Evolutionary conservation across 805 yeast species (phyloP), one percentile per base, ranked within the genome.

Genomic region (Kregervanrija delftensis): DNA sequence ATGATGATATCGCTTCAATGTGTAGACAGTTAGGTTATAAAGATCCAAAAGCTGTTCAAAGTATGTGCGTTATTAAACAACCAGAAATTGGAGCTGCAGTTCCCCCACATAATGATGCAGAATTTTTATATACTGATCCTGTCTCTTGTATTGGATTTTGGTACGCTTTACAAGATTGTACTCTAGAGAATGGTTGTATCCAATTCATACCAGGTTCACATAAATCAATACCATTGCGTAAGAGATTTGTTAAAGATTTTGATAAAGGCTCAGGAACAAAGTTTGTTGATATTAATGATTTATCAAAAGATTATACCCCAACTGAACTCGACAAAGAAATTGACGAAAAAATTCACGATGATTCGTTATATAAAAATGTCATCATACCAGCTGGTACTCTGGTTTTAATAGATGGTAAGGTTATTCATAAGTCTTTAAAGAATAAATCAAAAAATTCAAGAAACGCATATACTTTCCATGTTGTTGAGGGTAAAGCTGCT

Each of bases 121-220:
- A 79, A 2, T 86, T 86, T 52, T 66, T 86, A 22, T 85, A 70
- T 60, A 85, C 93, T 0, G 67, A 77, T 13, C 95, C 95, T 3
- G 80, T 74, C 42, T 65, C 77, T 2, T 87, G 89, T 1, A 60
- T 84, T 35, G 95, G 95, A 2, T 86, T 82, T 58, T 85, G 95
- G 95, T 77, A 79, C 56, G 90, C 93, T 0, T 62, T 85, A 49
- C 88, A 86, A 53, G 85, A 83, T 53, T 85, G 93, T 58, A 79
- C 82, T 1, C 46, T 58, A 2, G 65, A 63, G 5, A 85, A 85
- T 60, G 93, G 95, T 0, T 83, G 91, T 47, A 65, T 85, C 14
- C 73, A 79, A 46, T 83, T 72, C 54, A 68, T 75, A 12, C 88
- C 90, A 0, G 91, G 90, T 0, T 75, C 86, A 3, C 93, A 86